A percentile compares a stretch with the other conserved stretches of the same genome.
Conservation (phyloP, 208 protist genomes). For the Trypanosoma brucei region DNA sequence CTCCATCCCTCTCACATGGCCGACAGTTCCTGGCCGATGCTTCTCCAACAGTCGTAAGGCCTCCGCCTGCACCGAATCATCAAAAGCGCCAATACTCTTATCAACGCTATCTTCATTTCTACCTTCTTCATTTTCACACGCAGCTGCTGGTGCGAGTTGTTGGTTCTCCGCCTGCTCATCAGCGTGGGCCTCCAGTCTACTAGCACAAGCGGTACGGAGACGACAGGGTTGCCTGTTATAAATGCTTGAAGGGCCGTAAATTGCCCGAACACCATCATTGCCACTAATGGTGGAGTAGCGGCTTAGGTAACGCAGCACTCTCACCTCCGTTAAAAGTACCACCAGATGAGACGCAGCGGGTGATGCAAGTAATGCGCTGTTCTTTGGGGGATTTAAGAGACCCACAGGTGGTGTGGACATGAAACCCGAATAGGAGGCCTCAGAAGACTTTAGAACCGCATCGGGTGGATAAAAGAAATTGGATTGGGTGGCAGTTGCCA, state of each 20-base stretch:
- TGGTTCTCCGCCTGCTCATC: too few species aligned
- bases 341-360: conserved; percentile 50
- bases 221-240: conserved; percentile 6
- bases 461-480: conserved; percentile 16
- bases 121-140: conserved; percentile 15
- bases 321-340: conserved; percentile 72
- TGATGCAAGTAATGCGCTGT: conserved; percentile 26
- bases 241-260: conserved; percentile 26
- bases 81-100: neutral
- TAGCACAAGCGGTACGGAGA: neutral
- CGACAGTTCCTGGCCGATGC: conserved; percentile 32
- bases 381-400: conserved; percentile 1
- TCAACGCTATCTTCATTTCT: conserved; percentile 1
- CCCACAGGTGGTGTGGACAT: neutral
- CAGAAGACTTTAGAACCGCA: neutral
- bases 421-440: neutral
- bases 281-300: conserved; percentile 17
- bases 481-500: neutral
- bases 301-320: conserved; percentile 60
- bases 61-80: conserved; percentile 4
- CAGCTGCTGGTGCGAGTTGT: conserved; percentile 3
- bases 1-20: conserved; percentile 39
- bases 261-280: neutral
- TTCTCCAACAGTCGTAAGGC: conserved; percentile 14
- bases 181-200: too few species aligned